phyloP scores from a whole-genome alignment of 1,139 yeast species.

The Pichia cactophila region DNA sequence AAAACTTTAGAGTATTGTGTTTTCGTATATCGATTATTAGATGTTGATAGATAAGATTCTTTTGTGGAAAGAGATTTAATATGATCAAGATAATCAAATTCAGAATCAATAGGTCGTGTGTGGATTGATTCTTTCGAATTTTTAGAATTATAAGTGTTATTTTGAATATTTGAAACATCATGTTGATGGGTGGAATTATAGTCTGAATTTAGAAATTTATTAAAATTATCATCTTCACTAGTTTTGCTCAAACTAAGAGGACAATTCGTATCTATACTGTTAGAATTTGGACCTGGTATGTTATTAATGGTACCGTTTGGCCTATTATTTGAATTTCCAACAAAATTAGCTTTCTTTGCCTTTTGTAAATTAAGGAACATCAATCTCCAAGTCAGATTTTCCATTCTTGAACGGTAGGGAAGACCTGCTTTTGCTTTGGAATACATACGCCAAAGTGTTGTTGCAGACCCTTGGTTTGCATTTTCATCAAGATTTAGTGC shows the following conservation, averaged over 20 bases:
- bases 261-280: no score
- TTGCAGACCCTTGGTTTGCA: slow-evolving; percentile 35
- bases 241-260: no score
- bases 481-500: slow-evolving; percentile 8
- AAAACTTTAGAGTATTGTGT: slow-evolving; percentile 8
- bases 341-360: neutral
- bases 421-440: slow-evolving; percentile 68
- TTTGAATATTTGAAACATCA: neutral
- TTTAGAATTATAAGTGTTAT: neutral
- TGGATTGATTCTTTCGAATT: neutral
- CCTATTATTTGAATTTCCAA: neutral
- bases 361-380: slow-evolving; percentile 50
- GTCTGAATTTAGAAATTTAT: no score
- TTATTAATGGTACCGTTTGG: neutral
- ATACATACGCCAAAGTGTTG: slow-evolving; percentile 74
- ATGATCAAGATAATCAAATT: slow-evolving; percentile 63
- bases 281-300: neutral
- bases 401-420: slow-evolving; percentile 70
- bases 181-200: neutral
- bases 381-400: slow-evolving; percentile 80
- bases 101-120: slow-evolving; percentile 31
- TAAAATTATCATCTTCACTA: no score
- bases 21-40: neutral
- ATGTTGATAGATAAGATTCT: slow-evolving; percentile 12
- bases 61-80: slow-evolving; percentile 32